Evolutionary conservation across 257 asterid species (phyloP), one percentile per base, ranked within the genome.

Genomic region (Ophiorrhiza pumila): DNA sequence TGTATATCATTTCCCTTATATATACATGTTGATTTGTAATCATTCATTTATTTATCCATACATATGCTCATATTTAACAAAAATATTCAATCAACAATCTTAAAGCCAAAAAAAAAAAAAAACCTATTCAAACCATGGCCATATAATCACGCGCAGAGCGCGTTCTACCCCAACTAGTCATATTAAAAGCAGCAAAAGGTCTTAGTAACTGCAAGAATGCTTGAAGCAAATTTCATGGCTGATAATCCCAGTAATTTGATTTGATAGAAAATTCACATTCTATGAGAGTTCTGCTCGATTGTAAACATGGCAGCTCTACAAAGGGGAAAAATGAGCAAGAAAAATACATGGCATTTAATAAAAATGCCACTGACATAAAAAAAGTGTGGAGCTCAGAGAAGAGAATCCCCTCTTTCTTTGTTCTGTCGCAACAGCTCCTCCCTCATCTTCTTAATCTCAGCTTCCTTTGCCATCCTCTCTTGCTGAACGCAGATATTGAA

Each of bases 391-490:
- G 81, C 79, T 87, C 71, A 86, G 81, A 85, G 82, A 74, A 86
- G 88, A 59, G 89, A 72, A 74, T 85, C 88, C 53, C 78, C 89
- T 59, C 79, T 75, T 77, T 83, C 85, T 55, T 76, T 85, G 76
- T 82, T 86, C 75, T 87, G 86, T 69, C 65, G 81, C 80, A 84
- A 80, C 29, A 90, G 80, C 70, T 85, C 87, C 69, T 83, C 90
- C 74, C 81, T 82, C 83, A 83, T 85, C 77, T 73, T 85, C 81
- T 87, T 81, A 64, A 88, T 84, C 75, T 88, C 89, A 45, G 82
- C 83, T 82, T 90, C 95, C 77, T 80, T 84, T 77, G 83, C 87
- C 95, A 88, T 65, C 74, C 56, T 84, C 84, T 90, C 95, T 80
- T 83, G 81, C 95, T 87, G 87, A 79, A 79, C 65, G 52, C 76